Conservation (phyloP, 176 grass and related monocot genomes). For the Triticum urartu region DNA sequence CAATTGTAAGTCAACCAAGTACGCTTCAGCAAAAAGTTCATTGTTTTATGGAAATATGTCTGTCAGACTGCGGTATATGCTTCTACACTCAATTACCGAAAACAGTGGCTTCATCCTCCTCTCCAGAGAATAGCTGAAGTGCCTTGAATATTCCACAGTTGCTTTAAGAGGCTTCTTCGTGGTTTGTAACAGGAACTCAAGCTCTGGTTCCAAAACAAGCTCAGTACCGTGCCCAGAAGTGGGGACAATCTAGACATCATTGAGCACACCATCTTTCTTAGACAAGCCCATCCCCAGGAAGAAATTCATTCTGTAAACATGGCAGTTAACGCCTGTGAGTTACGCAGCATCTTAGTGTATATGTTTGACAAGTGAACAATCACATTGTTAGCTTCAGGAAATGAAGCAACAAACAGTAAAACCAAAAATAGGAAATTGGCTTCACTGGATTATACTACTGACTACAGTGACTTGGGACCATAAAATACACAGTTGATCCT, state of each 20-base stretch:
- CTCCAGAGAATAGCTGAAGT: slow-evolving; percentile 75
- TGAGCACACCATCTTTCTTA: slow-evolving; percentile 63
- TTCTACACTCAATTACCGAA: slow-evolving; percentile 50
- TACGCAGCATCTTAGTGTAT: not conserved
- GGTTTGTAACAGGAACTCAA: slow-evolving; percentile 64
- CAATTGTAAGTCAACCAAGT: slow-evolving; percentile 27
- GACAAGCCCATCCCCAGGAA: slow-evolving; percentile 55
- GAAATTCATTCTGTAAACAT: slow-evolving; percentile 59
- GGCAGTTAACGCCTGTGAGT: not conserved
- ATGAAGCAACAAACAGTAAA: not conserved
- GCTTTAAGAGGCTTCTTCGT: slow-evolving; percentile 68
- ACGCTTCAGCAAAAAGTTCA: slow-evolving; percentile 70
- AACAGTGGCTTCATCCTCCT: slow-evolving; percentile 73
- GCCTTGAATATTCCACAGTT: slow-evolving; percentile 65
- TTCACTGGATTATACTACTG: not conserved
- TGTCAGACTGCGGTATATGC: slow-evolving; percentile 57
- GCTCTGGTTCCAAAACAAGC: slow-evolving; percentile 68
- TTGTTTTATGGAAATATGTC: slow-evolving; percentile 71
- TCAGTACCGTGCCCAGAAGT: slow-evolving; percentile 68
- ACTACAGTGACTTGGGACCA: not conserved
- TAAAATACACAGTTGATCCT: not conserved
- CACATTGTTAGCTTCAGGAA: not conserved
- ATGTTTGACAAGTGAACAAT: not conserved
- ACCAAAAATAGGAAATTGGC: not conserved
- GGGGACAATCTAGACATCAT: slow-evolving; percentile 88